phyloP scores from a whole-genome alignment of 164 flowering plant species.

The Chimonanthus praecox region DNA sequence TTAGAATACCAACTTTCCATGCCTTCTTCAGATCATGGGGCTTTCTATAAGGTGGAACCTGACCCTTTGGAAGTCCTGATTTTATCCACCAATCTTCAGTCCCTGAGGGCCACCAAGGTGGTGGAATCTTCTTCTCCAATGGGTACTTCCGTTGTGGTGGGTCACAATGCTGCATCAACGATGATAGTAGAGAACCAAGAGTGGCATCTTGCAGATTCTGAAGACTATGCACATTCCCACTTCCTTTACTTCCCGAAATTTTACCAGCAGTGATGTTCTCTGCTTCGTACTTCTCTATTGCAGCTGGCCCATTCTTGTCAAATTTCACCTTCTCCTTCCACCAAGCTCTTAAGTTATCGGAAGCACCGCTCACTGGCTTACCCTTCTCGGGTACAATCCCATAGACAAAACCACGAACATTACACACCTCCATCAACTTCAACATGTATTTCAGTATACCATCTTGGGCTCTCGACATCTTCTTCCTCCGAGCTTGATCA shows the following conservation, averaged over 20 bases:
- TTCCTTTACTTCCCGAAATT: conserved; percentile 4
- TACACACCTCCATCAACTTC: conserved; percentile 62
- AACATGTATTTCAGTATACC: conserved; percentile 60
- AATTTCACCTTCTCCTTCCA: conserved; percentile 66
- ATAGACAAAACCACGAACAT: conserved; percentile 25
- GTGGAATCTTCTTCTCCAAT: conserved; percentile 31
- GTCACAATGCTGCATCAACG: conserved; percentile 37
- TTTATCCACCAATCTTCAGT: conserved; percentile 31
- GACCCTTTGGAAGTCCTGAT: conserved; percentile 23
- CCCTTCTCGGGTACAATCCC: too few species aligned
- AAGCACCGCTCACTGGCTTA: conserved; percentile 16
- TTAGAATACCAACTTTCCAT: conserved; percentile 31
- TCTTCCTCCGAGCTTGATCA: conserved; percentile 25
- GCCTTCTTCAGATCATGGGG: too few species aligned
- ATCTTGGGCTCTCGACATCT: conserved; percentile 60
- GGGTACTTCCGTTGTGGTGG: conserved; percentile 36
- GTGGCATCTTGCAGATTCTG: conserved; percentile 31
- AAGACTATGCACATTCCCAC: conserved; percentile 13
- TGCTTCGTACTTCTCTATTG: conserved; percentile 40
- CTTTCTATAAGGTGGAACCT: conserved; percentile 28
- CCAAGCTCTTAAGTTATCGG: conserved; percentile 60
- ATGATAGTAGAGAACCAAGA: conserved; percentile 30
- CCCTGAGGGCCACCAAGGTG: conserved; percentile 41
- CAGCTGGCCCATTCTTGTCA: conserved; percentile 60
- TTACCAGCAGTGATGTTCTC: conserved; percentile 19